Conservation (phyloP, 1,139 yeast species). For the Casaregolazyma suthepensis region DNA sequence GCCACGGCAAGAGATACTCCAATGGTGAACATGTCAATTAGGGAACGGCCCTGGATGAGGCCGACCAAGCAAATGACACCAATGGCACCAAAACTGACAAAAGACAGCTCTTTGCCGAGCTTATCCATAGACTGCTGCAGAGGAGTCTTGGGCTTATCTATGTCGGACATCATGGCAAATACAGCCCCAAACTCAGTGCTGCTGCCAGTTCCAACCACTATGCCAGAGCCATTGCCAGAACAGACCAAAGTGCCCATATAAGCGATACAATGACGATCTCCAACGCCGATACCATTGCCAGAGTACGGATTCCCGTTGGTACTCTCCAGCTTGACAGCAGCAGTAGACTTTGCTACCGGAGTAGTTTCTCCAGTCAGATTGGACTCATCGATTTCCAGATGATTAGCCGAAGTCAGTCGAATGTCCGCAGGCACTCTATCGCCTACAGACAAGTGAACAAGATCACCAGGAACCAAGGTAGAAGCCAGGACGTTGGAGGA, state of each 20-base stretch:
- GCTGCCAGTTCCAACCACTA: slow-evolving; percentile 85
- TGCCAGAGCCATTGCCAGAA: slow-evolving; percentile 88
- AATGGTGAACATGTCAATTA: slow-evolving; percentile 96
- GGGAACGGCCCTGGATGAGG: slow-evolving; percentile 78
- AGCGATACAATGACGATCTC: slow-evolving; percentile 70
- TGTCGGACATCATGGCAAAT: slow-evolving; percentile 87
- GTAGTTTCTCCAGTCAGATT: slow-evolving; percentile 90
- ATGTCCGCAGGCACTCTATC: slow-evolving; percentile 95
- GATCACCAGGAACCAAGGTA: slow-evolving; percentile 86
- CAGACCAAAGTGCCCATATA: slow-evolving; percentile 95
- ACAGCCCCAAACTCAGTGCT: slow-evolving; percentile 87
- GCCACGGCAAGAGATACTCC: slow-evolving; percentile 96
- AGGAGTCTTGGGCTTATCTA: slow-evolving; percentile 95
- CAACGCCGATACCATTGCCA: slow-evolving; percentile 40
- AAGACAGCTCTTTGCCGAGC: slow-evolving; percentile 80
- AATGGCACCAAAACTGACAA: slow-evolving; percentile 76
- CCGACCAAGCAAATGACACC: slow-evolving; percentile 85
- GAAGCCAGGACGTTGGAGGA: slow-evolving; percentile 78
- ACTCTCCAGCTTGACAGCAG: slow-evolving; percentile 33
- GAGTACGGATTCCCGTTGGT: slow-evolving; percentile 22
- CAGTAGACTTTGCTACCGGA: slow-evolving; percentile 62
- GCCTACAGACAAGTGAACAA: slow-evolving; percentile 83
- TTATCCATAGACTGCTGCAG: slow-evolving; percentile 91
- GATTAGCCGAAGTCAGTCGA: slow-evolving; percentile 69
- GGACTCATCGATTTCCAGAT: slow-evolving; percentile 81